Evolutionary conservation across 352 stramenopile species (phyloP).

Genomic region (Pythium volutum): DNA sequence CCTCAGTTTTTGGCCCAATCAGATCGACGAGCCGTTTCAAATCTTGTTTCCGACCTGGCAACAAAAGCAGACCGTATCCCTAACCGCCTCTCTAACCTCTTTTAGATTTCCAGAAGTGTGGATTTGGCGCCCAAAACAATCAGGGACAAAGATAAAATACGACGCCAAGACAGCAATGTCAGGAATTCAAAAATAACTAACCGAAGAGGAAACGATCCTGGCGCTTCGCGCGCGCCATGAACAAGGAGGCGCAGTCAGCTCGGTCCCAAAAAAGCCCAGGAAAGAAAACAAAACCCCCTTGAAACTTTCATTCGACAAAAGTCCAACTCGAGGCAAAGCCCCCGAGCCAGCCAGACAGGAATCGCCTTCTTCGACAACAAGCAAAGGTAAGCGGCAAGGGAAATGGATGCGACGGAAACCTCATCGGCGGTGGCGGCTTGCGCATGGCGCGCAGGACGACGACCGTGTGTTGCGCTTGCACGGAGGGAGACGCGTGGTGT

Average conservation of each 20-base stretch:
- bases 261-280: constrained; percentile 23
- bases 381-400: constrained; percentile 39
- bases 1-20: constrained; percentile 14
- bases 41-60: constrained; percentile 24
- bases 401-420: constrained; percentile 5
- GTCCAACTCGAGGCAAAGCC: constrained; percentile 70
- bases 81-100: constrained; percentile 19
- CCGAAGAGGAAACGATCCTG: constrained; percentile 21
- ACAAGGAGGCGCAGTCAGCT: constrained; percentile 14
- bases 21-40: constrained; percentile 25
- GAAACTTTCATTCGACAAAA: constrained; percentile 87
- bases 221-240: constrained; percentile 2
- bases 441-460: not conserved
- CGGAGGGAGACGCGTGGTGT: not conserved
- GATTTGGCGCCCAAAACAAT: constrained; percentile 5
- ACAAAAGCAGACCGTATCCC: constrained; percentile 20
- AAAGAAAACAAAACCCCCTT: constrained; percentile 38
- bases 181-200: constrained; percentile 32
- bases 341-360: constrained; percentile 66
- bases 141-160: constrained; percentile 25
- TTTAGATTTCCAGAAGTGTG: constrained; percentile 22
- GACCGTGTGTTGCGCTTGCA: not conserved
- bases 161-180: constrained; percentile 1
- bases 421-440: not conserved
- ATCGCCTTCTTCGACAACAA: constrained; percentile 42